phyloP scores from a whole-genome alignment of 192 early-diverging fungal species.

The Umbelopsis sp. region DNA sequence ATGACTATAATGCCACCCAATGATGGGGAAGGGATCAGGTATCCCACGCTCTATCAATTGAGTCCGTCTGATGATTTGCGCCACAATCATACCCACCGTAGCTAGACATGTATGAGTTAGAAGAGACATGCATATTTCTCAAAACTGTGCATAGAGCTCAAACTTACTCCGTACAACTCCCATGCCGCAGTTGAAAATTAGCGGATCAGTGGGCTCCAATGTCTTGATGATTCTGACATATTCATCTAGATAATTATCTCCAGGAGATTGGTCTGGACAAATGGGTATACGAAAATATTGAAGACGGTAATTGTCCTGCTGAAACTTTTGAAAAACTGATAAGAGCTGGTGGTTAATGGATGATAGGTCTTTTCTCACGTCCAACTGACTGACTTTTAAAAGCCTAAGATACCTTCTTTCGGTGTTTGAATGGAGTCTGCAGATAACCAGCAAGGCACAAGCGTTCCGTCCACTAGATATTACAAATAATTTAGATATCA shows the following conservation, averaged over 20 bases:
- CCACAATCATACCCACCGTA: constrained; percentile 63
- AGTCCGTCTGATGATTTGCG: constrained; percentile 57
- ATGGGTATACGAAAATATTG: constrained; percentile 64
- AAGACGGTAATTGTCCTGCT: constrained; percentile 49
- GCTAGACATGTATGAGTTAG: constrained; percentile 27
- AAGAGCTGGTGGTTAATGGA: background rate
- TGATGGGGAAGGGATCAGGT: constrained; percentile 45
- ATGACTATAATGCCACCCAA: constrained; percentile 20
- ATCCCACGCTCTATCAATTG: constrained; percentile 43
- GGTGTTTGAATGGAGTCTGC: constrained; percentile 58
- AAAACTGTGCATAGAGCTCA: background rate
- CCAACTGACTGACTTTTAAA: background rate
- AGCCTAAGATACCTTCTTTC: constrained; percentile 39
- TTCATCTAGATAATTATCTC: constrained; percentile 64
- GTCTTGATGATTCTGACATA: constrained; percentile 54
- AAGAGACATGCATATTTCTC: background rate
- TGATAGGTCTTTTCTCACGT: background rate
- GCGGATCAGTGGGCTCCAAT: constrained; percentile 39
- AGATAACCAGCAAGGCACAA: constrained; percentile 63
- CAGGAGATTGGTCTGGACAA: constrained; percentile 59
- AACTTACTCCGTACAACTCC: constrained; percentile 59
- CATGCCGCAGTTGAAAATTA: constrained; percentile 70
- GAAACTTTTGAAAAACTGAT: constrained; percentile 53
- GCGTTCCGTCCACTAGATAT: constrained; percentile 38
- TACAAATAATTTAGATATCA: background rate